Conservation (phyloP, 352 stramenopile species). For the Phytophthora multivora region DNA sequence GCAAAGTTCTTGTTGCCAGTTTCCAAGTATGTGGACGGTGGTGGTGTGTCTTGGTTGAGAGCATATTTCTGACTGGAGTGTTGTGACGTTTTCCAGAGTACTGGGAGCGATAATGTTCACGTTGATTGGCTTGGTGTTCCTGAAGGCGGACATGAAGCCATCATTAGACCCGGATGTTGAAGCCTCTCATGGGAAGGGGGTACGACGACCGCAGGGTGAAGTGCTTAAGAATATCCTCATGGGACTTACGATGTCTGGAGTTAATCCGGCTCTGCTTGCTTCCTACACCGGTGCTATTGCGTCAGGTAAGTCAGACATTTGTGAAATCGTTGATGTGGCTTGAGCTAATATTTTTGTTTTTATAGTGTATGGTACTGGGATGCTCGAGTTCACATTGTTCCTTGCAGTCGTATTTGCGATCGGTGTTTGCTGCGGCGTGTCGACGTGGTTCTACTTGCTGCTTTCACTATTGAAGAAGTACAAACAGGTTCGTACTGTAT, state of each 20-base stretch:
- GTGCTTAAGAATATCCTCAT: constrained; percentile 84
- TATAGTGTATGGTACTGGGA: constrained; percentile 84
- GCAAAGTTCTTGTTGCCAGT: constrained; percentile 83
- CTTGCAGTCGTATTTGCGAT: constrained; percentile 85
- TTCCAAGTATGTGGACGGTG: constrained; percentile 70
- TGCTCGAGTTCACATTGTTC: constrained; percentile 88
- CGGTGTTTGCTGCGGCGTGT: constrained; percentile 85
- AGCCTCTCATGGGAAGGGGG: constrained; percentile 53
- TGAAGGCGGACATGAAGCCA: constrained; percentile 82
- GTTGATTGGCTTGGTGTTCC: constrained; percentile 78
- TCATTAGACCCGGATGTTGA: constrained; percentile 66
- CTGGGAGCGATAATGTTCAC: constrained; percentile 88
- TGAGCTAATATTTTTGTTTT: not conserved
- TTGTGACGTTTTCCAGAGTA: constrained; percentile 43
- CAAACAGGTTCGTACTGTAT: constrained; percentile 70
- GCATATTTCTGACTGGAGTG: constrained; percentile 2
- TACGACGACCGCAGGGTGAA: constrained; percentile 59
- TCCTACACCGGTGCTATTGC: constrained; percentile 90
- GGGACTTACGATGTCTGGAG: constrained; percentile 87
- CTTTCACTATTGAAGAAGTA: constrained; percentile 89
- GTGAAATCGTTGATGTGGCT: not conserved
- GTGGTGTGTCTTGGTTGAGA: not conserved
- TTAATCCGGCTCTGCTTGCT: constrained; percentile 84
- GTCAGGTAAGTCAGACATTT: constrained; percentile 51
- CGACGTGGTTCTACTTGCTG: constrained; percentile 89